Evolutionary conservation across 495 filamentous ascomycete species (phyloP).

Genomic region (Penicillium lagena): DNA sequence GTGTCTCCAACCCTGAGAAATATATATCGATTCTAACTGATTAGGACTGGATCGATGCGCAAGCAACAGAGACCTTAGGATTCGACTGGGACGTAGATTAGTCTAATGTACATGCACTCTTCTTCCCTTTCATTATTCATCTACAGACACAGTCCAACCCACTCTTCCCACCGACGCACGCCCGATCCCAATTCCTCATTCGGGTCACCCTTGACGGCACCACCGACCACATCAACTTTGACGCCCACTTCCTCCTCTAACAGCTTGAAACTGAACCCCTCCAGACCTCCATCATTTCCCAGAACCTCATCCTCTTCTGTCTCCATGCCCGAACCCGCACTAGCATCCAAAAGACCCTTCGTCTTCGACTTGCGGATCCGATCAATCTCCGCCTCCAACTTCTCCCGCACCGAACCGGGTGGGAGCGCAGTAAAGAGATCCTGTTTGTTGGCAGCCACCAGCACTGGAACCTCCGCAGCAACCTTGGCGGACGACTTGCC

Average conservation of each 20-base stretch:
- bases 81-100: conserved; percentile 2
- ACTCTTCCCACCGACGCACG: conserved; percentile 79
- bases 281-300: conserved; percentile 65
- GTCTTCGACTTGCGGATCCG: conserved; percentile 69
- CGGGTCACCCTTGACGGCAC: conserved; percentile 66
- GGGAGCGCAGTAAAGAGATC: conserved; percentile 94
- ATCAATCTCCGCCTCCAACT: conserved; percentile 76
- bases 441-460: conserved; percentile 89
- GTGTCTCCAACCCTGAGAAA: not conserved
- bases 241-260: conserved; percentile 75
- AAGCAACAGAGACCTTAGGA: conserved; percentile 7
- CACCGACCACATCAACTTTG: conserved; percentile 70
- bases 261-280: conserved; percentile 69
- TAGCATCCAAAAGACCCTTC: conserved; percentile 70
- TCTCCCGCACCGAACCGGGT: conserved; percentile 63
- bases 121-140: not conserved
- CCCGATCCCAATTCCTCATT: conserved; percentile 46
- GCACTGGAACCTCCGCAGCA: conserved; percentile 59
- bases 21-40: not conserved
- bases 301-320: conserved; percentile 71
- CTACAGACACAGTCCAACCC: conserved; percentile 64
- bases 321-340: conserved; percentile 51
- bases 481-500: conserved; percentile 45
- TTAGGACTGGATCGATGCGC: conserved; percentile 18
- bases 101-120: not conserved